phyloP scores from a whole-genome alignment of 2,329 filamentous ascomycete species.

The Torrubiella hemipterigena region DNA sequence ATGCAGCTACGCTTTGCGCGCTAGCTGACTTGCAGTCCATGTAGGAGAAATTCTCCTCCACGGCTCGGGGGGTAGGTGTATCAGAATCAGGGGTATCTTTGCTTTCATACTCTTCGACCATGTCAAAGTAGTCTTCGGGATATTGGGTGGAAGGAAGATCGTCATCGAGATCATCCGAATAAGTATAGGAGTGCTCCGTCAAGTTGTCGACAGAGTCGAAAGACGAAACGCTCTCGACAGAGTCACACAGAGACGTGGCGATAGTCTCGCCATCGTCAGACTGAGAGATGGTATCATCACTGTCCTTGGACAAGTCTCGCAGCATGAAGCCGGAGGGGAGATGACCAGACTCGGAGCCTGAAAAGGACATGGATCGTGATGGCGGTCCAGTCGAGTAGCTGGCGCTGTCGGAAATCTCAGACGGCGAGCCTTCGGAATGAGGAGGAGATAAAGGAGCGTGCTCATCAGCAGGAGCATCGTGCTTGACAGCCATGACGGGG shows the following conservation, averaged over 20 bases:
- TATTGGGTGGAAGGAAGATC: slow-evolving; percentile 26
- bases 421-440: slow-evolving; percentile 36
- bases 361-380: slow-evolving; percentile 39
- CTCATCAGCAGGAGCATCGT: slow-evolving; percentile 17
- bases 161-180: slow-evolving; percentile 18
- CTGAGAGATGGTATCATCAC: slow-evolving; percentile 32
- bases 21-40: slow-evolving; percentile 22
- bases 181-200: slow-evolving; percentile 12
- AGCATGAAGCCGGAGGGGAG: slow-evolving; percentile 19
- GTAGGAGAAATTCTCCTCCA: slow-evolving; percentile 20
- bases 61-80: slow-evolving; percentile 30
- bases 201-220: slow-evolving; percentile 18
- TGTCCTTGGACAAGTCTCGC: slow-evolving; percentile 16
- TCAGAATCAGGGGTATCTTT: slow-evolving; percentile 28
- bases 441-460: slow-evolving; percentile 25
- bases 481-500: slow-evolving; percentile 32
- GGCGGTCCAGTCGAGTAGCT: slow-evolving; percentile 23
- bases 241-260: slow-evolving; percentile 32
- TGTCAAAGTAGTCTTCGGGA: slow-evolving; percentile 25
- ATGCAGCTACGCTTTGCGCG: slow-evolving; percentile 20
- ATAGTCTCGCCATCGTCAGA: slow-evolving; percentile 31
- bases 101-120: slow-evolving; percentile 13
- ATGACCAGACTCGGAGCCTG: slow-evolving; percentile 33
- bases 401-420: slow-evolving; percentile 23
- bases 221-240: slow-evolving; percentile 25